Evolutionary conservation across 1,284 basidiomycete genomes (phyloP).

Genomic region (Rhodotorula sp.): DNA sequence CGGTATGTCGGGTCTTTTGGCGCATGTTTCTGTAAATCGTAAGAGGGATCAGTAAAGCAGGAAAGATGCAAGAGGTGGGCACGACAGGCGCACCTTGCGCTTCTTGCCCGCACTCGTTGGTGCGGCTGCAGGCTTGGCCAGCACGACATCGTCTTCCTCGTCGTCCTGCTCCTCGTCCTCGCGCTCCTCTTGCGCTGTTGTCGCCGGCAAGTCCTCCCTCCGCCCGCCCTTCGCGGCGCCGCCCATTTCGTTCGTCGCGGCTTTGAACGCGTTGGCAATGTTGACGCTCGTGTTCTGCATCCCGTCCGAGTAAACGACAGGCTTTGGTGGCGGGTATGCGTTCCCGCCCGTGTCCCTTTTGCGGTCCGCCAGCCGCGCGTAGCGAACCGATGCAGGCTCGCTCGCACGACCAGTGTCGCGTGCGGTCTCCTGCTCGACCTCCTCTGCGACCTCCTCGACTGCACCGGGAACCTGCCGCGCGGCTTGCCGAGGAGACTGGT

Average conservation of each 20-base stretch:
- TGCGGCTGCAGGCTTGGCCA: slow-evolving; percentile 3
- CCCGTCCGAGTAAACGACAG: slow-evolving; percentile 31
- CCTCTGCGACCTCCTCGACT: too few species aligned
- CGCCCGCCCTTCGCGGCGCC: slow-evolving; percentile 14
- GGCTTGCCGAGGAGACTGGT: too few species aligned
- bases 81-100: slow-evolving; percentile 30
- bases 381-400: slow-evolving; percentile 58
- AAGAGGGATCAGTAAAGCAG: too few species aligned
- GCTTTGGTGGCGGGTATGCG: slow-evolving; percentile 51
- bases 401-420: too few species aligned
- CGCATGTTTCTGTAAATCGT: slow-evolving; percentile 18
- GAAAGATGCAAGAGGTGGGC: too few species aligned
- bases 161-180: slow-evolving; percentile 12
- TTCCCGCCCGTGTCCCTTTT: slow-evolving; percentile 49
- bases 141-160: background rate
- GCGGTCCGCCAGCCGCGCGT: slow-evolving; percentile 61
- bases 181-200: slow-evolving; percentile 3
- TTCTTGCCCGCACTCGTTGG: slow-evolving; percentile 32
- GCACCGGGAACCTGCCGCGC: too few species aligned
- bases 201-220: slow-evolving; percentile 24
- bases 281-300: slow-evolving; percentile 69
- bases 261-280: slow-evolving; percentile 71
- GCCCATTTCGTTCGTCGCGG: slow-evolving; percentile 33
- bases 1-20: slow-evolving; percentile 22
- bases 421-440: background rate